A percentile compares a stretch with the other conserved stretches of the same genome.
phyloP scores from a whole-genome alignment of 306 rosid species.

The Elaeagnus macrophylla region DNA sequence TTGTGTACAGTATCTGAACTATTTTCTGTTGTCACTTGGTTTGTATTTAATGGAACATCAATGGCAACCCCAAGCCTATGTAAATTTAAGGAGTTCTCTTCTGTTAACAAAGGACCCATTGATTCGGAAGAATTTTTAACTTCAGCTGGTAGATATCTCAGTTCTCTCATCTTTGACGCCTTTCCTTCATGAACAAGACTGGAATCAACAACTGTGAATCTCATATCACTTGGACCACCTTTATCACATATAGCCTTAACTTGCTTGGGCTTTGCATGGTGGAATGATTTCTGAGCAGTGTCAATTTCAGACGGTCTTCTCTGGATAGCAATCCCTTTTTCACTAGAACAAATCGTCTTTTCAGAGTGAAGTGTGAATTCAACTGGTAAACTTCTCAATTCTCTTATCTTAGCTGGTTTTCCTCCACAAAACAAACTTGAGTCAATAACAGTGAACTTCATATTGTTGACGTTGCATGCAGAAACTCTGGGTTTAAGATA shows the following conservation, averaged over 20 bases:
- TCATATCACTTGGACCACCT: conserved; percentile 22
- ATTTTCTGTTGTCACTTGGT: conserved; percentile 19
- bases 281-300: conserved; percentile 22
- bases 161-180: conserved; percentile 34
- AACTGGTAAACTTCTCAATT: conserved; percentile 37
- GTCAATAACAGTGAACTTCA: conserved; percentile 45
- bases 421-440: conserved; percentile 40
- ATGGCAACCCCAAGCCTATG: conserved; percentile 19
- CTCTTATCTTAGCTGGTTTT: conserved; percentile 37
- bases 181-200: conserved; percentile 40
- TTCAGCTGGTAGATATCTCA: conserved; percentile 33
- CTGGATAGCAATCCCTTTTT: conserved; percentile 17
- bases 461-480: conserved; percentile 19
- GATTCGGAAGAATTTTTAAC: conserved; percentile 27
- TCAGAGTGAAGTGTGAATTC: conserved; percentile 17
- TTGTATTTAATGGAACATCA: conserved; percentile 8
- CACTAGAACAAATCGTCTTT: conserved; percentile 8
- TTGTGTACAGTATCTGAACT: conserved; percentile 26
- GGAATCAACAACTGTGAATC: conserved; percentile 48
- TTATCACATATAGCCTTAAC: conserved; percentile 17
- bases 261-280: conserved; percentile 26
- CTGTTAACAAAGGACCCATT: conserved; percentile 20
- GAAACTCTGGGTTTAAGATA: conserved; percentile 59
- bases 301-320: conserved; percentile 17
- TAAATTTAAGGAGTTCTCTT: conserved; percentile 14